Evolutionary conservation across 108 stramenopile genomes (phyloP), one percentile per base, ranked within the genome.

Genomic region (Cyclotella choctawhatcheeana): DNA sequence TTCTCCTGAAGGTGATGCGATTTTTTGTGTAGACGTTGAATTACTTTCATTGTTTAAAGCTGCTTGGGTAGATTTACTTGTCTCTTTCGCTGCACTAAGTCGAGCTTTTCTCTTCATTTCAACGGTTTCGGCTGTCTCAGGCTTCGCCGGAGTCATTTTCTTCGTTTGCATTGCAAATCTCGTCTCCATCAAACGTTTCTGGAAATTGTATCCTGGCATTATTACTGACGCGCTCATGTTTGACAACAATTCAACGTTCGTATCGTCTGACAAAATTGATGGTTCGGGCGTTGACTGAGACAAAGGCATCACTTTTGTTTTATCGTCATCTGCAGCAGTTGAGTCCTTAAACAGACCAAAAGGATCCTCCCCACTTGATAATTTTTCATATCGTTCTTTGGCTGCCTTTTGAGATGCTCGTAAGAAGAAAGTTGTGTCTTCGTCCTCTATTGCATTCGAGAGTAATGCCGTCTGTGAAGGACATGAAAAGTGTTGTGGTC

Each of bases 151-250:
- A 16, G 27, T 27, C 3, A 14, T 29, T 12, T 56, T 56, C 10
- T 56, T 56, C 12, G 27, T 31, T 30, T 56, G 29, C 27, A 56
- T 56, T 56, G 55, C 30, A 12, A 56, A 56, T 31, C 55, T 14
- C 1, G 55, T 12, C 27, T 56, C 55, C 55, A 56, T 8, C 31
- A 56, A n/a, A 14, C 55, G 29, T 30, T 30, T 27, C 8, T 56
- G 55, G 14, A 56, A 56, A 30, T 56, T 30, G 55, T 56, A 56
- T n/a, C n/a, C n/a, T n/a, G n/a, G n/a, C n/a, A n/a, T n/a, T n/a
- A n/a, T n/a, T 4, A n/a, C n/a, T 4, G 55, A 56, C 14, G 27
- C 29, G 1, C 29, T 31, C 16, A 56, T 56, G 13, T 10, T 56
- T 4, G 55, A 52, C 51, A 52, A 52, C 24, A 52, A 52, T 1